phyloP scores from a whole-genome alignment of 768 basidiomycete genomes.

The Lactarius akahatsu region DNA sequence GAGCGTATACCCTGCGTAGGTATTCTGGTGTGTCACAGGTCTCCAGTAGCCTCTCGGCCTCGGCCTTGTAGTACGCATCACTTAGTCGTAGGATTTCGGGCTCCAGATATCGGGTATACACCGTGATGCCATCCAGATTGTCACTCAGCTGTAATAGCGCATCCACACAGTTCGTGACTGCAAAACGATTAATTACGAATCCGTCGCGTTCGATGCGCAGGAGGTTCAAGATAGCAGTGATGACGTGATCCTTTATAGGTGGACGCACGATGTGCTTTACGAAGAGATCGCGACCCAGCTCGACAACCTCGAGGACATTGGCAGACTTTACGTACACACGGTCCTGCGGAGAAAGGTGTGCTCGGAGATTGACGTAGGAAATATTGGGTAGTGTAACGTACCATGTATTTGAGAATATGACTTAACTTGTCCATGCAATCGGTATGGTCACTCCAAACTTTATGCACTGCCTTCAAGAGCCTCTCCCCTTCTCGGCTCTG shows the following conservation, averaged over 20 bases:
- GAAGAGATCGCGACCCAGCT: conserved; percentile 82
- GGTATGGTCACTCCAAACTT: conserved; percentile 93
- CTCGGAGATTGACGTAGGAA: conserved; percentile 26
- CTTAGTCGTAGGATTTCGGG: conserved; percentile 78
- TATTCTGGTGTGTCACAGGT: conserved; percentile 82
- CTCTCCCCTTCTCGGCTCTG: conserved; percentile 81
- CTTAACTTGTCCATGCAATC: conserved; percentile 85
- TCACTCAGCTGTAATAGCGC: conserved; percentile 71
- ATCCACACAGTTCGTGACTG: conserved; percentile 85
- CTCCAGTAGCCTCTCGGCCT: conserved; percentile 68
- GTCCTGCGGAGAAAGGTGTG: conserved; percentile 56
- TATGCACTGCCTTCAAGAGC: conserved; percentile 76
- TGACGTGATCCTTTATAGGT: conserved; percentile 81
- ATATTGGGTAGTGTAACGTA: conserved; percentile 36
- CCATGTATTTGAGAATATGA: conserved; percentile 96
- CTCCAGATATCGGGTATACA: conserved; percentile 86
- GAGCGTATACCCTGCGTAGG: conserved; percentile 64
- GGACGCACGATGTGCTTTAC: conserved; percentile 73
- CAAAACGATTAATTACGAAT: conserved; percentile 85
- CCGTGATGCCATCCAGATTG: conserved; percentile 49
- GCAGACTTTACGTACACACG: conserved; percentile 78
- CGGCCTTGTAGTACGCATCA: conserved; percentile 71
- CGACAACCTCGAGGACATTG: conserved; percentile 76
- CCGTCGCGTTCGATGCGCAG: conserved; percentile 92
- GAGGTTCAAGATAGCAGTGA: conserved; percentile 79